Conservation (phyloP, 805 yeast species). For the Schizosaccharomyces octosporus region DNA sequence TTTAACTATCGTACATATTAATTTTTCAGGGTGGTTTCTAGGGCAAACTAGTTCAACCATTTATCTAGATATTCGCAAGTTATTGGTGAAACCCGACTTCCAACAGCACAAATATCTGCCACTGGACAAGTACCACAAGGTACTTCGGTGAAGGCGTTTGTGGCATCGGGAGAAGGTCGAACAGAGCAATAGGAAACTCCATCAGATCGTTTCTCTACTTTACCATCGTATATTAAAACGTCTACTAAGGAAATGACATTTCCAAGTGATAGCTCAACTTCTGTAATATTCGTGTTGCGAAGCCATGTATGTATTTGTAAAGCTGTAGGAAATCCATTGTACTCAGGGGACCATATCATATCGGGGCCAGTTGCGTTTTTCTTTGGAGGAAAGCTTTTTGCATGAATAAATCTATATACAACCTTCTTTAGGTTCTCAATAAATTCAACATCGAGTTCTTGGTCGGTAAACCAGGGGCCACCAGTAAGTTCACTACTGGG, state of each 20-base stretch:
- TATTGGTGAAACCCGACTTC: slow-evolving; percentile 13
- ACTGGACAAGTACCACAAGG: slow-evolving; percentile 15
- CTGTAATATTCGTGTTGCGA: slow-evolving; percentile 42
- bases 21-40: too few species aligned
- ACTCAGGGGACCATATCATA: slow-evolving; percentile 18
- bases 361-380: slow-evolving; percentile 8
- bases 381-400: slow-evolving; percentile 36
- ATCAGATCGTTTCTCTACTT: slow-evolving; percentile 34
- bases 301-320: slow-evolving; percentile 57
- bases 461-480: slow-evolving; percentile 97
- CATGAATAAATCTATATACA: slow-evolving; percentile 67
- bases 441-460: slow-evolving; percentile 81
- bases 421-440: slow-evolving; percentile 63
- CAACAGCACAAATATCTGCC: slow-evolving; percentile 10
- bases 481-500: slow-evolving; percentile 93
- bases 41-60: slow-evolving; percentile 9
- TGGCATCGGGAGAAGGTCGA: slow-evolving; percentile 15
- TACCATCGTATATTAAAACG: slow-evolving; percentile 68
- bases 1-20: too few species aligned
- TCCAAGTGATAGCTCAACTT: slow-evolving; percentile 46
- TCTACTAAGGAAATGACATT: slow-evolving; percentile 71
- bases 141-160: slow-evolving; percentile 12
- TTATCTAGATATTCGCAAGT: slow-evolving; percentile 15
- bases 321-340: slow-evolving; percentile 43
- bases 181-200: slow-evolving; percentile 47